A percentile compares a stretch with the other conserved stretches of the same genome.
phyloP scores from a whole-genome alignment of 805 yeast genomes.

The Saturnispora quitensis region DNA sequence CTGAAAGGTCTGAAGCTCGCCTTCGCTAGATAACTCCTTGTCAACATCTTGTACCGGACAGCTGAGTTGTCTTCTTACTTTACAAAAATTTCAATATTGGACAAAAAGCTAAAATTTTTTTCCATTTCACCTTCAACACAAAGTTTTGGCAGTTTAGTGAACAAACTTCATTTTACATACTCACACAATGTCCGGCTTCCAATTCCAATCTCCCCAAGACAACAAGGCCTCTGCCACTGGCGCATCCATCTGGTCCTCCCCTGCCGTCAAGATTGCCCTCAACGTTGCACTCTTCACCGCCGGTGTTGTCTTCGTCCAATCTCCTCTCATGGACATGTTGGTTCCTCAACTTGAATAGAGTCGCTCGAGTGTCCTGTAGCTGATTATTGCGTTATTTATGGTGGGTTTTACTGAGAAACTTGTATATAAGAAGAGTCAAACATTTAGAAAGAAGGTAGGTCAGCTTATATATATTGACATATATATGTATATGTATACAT shows the following conservation, averaged over 20 bases:
- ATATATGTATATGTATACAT: neutral
- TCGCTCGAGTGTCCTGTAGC: too few species aligned
- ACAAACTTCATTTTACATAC: neutral
- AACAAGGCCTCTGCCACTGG: slow-evolving; percentile 22
- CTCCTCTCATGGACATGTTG: slow-evolving; percentile 72
- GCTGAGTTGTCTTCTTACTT: neutral
- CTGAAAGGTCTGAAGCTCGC: neutral
- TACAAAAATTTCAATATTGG: neutral
- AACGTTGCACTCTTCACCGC: slow-evolving; percentile 59
- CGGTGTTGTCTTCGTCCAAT: slow-evolving; percentile 69
- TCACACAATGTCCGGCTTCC: slow-evolving; percentile 26
- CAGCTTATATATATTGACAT: neutral
- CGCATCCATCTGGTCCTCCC: slow-evolving; percentile 50
- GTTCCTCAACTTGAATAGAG: slow-evolving; percentile 50
- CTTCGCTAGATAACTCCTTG: neutral
- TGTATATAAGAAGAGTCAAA: neutral
- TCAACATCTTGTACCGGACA: neutral
- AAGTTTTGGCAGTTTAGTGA: neutral
- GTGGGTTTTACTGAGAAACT: neutral
- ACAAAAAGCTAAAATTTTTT: neutral
- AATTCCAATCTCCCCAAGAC: slow-evolving; percentile 18
- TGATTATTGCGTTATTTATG: neutral
- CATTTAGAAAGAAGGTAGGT: neutral
- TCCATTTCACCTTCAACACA: neutral
- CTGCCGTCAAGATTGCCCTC: slow-evolving; percentile 54